Evolutionary conservation across 148 eudicot species (phyloP).

Genomic region (Rhododendron ferrugineum): DNA sequence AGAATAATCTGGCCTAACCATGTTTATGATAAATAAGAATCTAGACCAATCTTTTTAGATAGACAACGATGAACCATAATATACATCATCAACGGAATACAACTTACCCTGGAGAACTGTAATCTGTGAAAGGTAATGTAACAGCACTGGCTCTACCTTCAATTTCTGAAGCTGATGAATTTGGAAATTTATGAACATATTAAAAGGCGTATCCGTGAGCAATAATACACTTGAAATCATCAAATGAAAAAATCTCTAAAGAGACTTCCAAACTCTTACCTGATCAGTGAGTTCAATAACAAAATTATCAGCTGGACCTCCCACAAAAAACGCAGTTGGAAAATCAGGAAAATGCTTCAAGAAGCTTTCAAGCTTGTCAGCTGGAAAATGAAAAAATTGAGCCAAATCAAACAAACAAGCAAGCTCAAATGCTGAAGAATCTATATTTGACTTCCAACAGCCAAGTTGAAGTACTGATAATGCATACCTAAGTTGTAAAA

Average conservation of each 20-base stretch:
- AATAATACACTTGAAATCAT: neutral
- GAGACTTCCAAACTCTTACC: slow-evolving; percentile 30
- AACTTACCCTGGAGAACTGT: slow-evolving; percentile 63
- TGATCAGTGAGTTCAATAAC: slow-evolving; percentile 88
- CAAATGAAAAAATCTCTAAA: neutral
- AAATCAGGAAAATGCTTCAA: slow-evolving; percentile 69
- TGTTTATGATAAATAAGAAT: neutral
- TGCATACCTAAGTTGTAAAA: slow-evolving; percentile 64
- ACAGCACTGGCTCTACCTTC: slow-evolving; percentile 93
- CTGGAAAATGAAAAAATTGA: slow-evolving; percentile 27
- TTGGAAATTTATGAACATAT: neutral
- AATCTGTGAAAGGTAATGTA: slow-evolving; percentile 79
- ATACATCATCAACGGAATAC: neutral
- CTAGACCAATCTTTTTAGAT: neutral
- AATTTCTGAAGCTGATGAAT: slow-evolving; percentile 70
- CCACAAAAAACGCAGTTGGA: slow-evolving; percentile 82
- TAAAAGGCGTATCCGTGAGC: neutral
- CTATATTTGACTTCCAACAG: slow-evolving; percentile 3
- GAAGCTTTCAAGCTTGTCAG: slow-evolving; percentile 64
- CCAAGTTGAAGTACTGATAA: neutral
- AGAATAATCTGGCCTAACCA: neutral
- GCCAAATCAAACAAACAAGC: neutral
- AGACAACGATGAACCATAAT: neutral
- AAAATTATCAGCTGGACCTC: slow-evolving; percentile 80
- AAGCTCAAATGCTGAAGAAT: slow-evolving; percentile 9